Percentiles rank a stretch among this genome's conserved stretches.
phyloP scores from a whole-genome alignment of 495 filamentous ascomycete genomes.

The Lasiosphaeria miniovina region DNA sequence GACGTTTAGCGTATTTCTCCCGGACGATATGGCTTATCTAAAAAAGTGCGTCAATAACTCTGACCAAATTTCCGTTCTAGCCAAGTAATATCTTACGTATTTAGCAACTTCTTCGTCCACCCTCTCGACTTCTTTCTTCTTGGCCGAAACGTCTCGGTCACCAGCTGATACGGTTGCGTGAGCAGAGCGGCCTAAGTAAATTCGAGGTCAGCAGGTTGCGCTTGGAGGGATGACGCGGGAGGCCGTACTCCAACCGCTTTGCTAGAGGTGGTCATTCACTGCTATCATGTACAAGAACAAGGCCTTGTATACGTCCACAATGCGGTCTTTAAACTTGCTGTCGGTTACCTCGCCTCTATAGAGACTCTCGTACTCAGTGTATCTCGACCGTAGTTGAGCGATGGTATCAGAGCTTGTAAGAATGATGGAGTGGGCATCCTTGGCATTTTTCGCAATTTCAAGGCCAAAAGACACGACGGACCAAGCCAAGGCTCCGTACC shows the following conservation, averaged over 20 bases:
- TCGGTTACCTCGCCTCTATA: neutral
- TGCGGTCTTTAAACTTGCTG: neutral
- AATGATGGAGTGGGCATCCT: neutral
- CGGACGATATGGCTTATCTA: neutral
- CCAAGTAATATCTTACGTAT: neutral
- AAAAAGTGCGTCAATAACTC: neutral
- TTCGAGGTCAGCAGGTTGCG: neutral
- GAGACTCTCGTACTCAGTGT: neutral
- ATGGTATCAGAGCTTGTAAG: neutral
- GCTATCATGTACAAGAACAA: neutral
- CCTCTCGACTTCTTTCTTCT: neutral
- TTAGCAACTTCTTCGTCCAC: neutral
- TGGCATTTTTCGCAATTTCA: neutral
- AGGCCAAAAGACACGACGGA: neutral
- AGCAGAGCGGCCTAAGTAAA: neutral
- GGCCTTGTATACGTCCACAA: neutral
- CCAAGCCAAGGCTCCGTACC: neutral
- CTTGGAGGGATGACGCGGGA: neutral
- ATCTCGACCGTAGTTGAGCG: neutral
- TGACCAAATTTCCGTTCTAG: neutral
- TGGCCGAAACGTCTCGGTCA: neutral
- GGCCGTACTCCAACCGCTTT: neutral
- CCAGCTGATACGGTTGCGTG: neutral
- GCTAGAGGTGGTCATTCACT: neutral
- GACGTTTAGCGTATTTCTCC: neutral